Evolutionary conservation across 306 rosid species (phyloP).

Genomic region (Cicer bijugum): DNA sequence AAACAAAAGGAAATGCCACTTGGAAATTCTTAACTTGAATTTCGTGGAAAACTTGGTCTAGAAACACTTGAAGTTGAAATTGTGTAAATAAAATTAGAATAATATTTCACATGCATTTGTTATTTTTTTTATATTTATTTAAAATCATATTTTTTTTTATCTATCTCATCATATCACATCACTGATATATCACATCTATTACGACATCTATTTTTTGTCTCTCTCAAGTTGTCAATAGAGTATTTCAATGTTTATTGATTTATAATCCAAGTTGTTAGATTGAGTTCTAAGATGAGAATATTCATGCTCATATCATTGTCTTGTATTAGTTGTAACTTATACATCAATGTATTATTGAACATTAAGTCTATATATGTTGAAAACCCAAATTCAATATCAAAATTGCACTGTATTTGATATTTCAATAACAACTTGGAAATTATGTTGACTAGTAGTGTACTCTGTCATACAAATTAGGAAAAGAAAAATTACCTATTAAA

Average conservation of each 20-base stretch:
- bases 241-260: too few relatives aligned
- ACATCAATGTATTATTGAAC: slow-evolving; percentile 19
- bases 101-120: too few relatives aligned
- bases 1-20: slow-evolving; percentile 20
- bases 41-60: slow-evolving; percentile 2
- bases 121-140: too few relatives aligned
- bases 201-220: too few relatives aligned
- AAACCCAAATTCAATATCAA: neutral
- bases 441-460: neutral
- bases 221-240: too few relatives aligned
- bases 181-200: too few relatives aligned
- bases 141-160: too few relatives aligned
- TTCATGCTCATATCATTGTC: slow-evolving; percentile 22
- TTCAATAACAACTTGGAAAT: neutral
- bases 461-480: slow-evolving; percentile 21
- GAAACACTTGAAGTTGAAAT: slow-evolving; percentile 10
- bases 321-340: slow-evolving; percentile 22
- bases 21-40: slow-evolving; percentile 9
- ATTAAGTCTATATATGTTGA: neutral
- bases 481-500: neutral
- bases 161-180: too few relatives aligned
- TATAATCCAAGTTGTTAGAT: slow-evolving; percentile 23
- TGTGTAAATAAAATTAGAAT: neutral
- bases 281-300: slow-evolving; percentile 34
- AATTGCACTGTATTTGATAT: slow-evolving; percentile 11